Base-by-base conservation (phyloP, 176 grass and related monocot genomes). In the Phoenix roebelenii region DNA sequence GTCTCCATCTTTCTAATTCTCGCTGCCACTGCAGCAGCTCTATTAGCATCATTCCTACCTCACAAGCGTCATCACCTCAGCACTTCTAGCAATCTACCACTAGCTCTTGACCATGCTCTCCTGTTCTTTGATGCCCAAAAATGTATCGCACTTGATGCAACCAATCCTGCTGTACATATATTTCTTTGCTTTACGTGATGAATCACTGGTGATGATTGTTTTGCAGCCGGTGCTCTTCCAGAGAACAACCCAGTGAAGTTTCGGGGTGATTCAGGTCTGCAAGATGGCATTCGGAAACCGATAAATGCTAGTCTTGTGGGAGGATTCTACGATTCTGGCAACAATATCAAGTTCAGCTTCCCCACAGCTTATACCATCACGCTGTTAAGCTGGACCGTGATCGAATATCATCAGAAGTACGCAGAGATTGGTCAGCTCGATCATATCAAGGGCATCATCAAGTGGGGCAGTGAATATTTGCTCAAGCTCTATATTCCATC, bases 311-410 rank as follows among this genome's bases (percentile, higher is more conserved):
- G 55, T 23, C 23, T 70, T 15, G 35, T 59, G 5, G 67, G 67
- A 58, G 67, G 67, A 58, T 70, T 26, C 54, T 70, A 70, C 16
- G 67, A 70, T 18, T 49, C 55, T 14, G 67, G 67, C 20, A 70
- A 56, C 67, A 70, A 70, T 28, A 51, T 70, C 19, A 70, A 70
- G 55, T 70, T 70, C 54, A 58, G 55, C 55, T 70, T 70, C 54
- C 56, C 67, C 15, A 59, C 55, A n/a, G 67, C 67, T 50, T 70
- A 59, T 7, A 15, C 55, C 22, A 25, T 59, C 32, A 70, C 67
- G n/a, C 48, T 70, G 22, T 30, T 70, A 18, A 70, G 67, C 10
- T 70, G 67, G 67, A 25, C 67, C 9, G 67, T 59, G 54, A 70
- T 70, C 0, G 67, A 70, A 30, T 70, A 70, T 35, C 15, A 54